Evolutionary conservation across 2,329 filamentous ascomycete species (phyloP).

Genomic region (Mollisiaceae sp.): DNA sequence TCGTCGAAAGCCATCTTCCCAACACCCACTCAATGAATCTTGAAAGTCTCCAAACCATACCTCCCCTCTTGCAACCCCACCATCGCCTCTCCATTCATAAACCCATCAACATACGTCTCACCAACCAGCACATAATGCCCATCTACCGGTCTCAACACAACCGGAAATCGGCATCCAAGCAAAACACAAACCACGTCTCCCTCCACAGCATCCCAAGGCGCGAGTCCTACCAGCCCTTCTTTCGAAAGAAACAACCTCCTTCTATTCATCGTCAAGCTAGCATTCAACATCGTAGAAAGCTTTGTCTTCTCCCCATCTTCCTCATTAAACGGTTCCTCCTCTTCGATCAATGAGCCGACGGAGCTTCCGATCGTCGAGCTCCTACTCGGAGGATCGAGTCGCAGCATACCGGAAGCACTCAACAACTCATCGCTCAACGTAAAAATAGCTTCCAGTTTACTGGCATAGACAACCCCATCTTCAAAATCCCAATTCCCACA

Average conservation of each 20-base stretch:
- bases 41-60: slow-evolving; percentile 24
- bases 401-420: slow-evolving; percentile 17
- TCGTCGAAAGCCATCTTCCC: neutral
- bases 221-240: slow-evolving; percentile 29
- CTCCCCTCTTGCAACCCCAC: slow-evolving; percentile 20
- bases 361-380: slow-evolving; percentile 12
- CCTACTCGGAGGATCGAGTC: slow-evolving; percentile 21
- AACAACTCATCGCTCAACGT: slow-evolving; percentile 19
- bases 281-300: slow-evolving; percentile 30
- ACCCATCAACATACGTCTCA: slow-evolving; percentile 38
- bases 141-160: slow-evolving; percentile 31
- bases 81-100: slow-evolving; percentile 38
- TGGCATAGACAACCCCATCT: slow-evolving; percentile 23
- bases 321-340: slow-evolving; percentile 1
- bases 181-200: slow-evolving; percentile 36
- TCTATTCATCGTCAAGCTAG: slow-evolving; percentile 34
- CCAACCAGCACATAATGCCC: slow-evolving; percentile 33
- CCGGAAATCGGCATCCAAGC: slow-evolving; percentile 37
- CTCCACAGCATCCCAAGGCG: slow-evolving; percentile 25
- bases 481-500: slow-evolving; percentile 36
- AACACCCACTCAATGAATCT: slow-evolving; percentile 31
- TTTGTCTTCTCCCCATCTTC: slow-evolving; percentile 26
- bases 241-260: slow-evolving; percentile 31
- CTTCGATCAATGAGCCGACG: slow-evolving; percentile 14
- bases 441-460: slow-evolving; percentile 32